A percentile compares a stretch with the other conserved stretches of the same genome.
These are phyloP conservation scores for Aspergillus homomorphus DNA, from an alignment of 495 filamentous ascomycete genomes.

Conservation along the genomic window DNA sequence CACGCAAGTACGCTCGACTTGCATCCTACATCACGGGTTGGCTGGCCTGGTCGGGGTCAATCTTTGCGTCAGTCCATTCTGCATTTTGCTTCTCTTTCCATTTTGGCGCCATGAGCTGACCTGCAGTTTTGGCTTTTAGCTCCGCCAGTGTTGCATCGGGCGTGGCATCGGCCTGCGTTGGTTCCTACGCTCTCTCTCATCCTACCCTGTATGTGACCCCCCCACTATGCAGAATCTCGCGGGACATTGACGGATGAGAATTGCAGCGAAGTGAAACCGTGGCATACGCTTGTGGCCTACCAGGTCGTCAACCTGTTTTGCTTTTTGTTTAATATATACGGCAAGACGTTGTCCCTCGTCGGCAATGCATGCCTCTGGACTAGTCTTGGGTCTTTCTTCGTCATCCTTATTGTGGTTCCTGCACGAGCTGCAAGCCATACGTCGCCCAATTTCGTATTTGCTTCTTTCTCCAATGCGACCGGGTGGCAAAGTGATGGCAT, in stretches of 20 bases:
- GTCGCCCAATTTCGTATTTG: slow-evolving; percentile 24
- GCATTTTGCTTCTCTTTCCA: too few relatives aligned
- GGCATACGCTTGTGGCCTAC: slow-evolving; percentile 50
- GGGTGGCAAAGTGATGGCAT: slow-evolving; percentile 29
- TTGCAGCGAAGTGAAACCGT: slow-evolving; percentile 43
- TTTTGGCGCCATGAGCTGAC: too few relatives aligned
- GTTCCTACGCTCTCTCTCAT: slow-evolving; percentile 52
- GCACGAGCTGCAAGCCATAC: slow-evolving; percentile 20
- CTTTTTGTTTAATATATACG: slow-evolving; percentile 56
- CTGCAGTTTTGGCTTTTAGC: too few relatives aligned
- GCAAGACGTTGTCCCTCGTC: slow-evolving; percentile 43
- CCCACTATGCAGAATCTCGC: too few relatives aligned
- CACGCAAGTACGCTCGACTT: slow-evolving; percentile 41
- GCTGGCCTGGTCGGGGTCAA: slow-evolving; percentile 52
- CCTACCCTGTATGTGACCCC: slow-evolving; percentile 44
- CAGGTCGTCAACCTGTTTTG: slow-evolving; percentile 48
- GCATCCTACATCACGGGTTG: slow-evolving; percentile 53
- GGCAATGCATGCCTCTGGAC: slow-evolving; percentile 45
- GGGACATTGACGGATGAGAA: neutral
- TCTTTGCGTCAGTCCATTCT: too few relatives aligned
- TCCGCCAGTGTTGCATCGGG: slow-evolving; percentile 52
- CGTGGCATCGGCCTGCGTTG: slow-evolving; percentile 46
- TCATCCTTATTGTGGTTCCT: slow-evolving; percentile 25
- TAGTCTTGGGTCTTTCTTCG: slow-evolving; percentile 42
- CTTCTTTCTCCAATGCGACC: slow-evolving; percentile 26